These are phyloP conservation scores for Telopea speciosissima DNA, from an alignment of 177 flowering plant genomes.

Conservation along the genomic window DNA sequence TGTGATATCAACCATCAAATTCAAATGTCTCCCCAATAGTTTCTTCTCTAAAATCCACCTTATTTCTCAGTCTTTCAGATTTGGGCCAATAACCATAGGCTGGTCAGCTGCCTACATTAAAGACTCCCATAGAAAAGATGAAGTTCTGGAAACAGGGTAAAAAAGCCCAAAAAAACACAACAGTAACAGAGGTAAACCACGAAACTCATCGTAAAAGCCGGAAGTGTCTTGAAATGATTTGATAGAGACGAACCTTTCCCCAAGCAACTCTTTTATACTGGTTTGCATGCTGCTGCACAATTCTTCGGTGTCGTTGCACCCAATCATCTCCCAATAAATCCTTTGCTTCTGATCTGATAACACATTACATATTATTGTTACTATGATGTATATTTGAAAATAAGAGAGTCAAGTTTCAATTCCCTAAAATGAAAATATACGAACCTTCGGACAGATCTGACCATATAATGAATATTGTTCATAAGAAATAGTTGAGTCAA, in stretches of 20 bases:
- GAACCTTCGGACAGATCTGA: conserved; percentile 93
- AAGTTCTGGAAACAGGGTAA: background rate
- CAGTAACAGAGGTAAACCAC: background rate
- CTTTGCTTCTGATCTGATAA: conserved; percentile 88
- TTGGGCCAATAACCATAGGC: too few species aligned
- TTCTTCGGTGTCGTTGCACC: conserved; percentile 94
- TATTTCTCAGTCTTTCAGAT: too few species aligned
- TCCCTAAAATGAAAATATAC: conserved; percentile 6
- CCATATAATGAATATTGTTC: conserved; percentile 96
- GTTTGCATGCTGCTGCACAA: conserved; percentile 98
- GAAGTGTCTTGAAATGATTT: background rate
- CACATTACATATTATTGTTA: background rate
- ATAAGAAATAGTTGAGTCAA: conserved; percentile 86
- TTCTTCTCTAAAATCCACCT: too few species aligned
- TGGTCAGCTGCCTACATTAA: too few species aligned
- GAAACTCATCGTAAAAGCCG: background rate
- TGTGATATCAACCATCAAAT: too few species aligned
- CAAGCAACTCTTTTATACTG: conserved; percentile 92
- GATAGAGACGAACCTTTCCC: conserved; percentile 62
- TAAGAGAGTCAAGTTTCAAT: background rate
- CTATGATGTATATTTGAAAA: background rate
- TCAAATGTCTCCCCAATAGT: too few species aligned
- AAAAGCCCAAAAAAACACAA: too few species aligned
- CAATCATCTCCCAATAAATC: conserved; percentile 94
- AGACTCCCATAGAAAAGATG: background rate